Conservation (phyloP, 805 yeast genomes). For the Lipomyces sp. region DNA sequence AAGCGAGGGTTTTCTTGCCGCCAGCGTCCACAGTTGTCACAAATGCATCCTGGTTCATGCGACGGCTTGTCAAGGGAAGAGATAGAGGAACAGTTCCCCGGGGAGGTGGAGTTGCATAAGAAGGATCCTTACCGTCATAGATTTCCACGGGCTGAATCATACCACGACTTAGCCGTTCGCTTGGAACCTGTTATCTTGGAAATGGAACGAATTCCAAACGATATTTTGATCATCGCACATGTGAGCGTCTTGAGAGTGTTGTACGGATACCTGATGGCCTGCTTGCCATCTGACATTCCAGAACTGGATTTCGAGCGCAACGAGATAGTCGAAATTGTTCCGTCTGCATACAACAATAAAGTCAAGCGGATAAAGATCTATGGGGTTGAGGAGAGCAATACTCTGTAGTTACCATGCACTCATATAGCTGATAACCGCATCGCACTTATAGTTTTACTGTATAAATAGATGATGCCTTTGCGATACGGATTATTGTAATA, state of each 20-base stretch:
- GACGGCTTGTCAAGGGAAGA: slow-evolving; percentile 70
- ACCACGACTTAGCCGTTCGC: slow-evolving; percentile 93
- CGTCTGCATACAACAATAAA: slow-evolving; percentile 80
- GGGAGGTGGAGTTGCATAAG: slow-evolving; percentile 66
- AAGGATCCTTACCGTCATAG: slow-evolving; percentile 92
- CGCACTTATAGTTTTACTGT: too few relatives aligned
- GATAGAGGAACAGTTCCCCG: slow-evolving; percentile 64
- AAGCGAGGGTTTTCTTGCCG: slow-evolving; percentile 66
- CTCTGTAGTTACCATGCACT: slow-evolving; percentile 4
- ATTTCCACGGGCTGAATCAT: slow-evolving; percentile 89
- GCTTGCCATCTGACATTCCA: slow-evolving; percentile 86
- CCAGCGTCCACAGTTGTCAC: slow-evolving; percentile 82
- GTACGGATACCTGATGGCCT: slow-evolving; percentile 94
- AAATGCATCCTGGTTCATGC: slow-evolving; percentile 85
- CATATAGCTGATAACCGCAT: too few relatives aligned
- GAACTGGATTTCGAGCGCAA: slow-evolving; percentile 73
- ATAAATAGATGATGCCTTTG: too few relatives aligned
- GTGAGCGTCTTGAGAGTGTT: slow-evolving; percentile 87
- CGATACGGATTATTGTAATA: too few relatives aligned
- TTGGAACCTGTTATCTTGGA: slow-evolving; percentile 92
- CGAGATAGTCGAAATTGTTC: slow-evolving; percentile 84
- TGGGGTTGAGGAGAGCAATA: slow-evolving; percentile 22
- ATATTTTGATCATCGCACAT: slow-evolving; percentile 88
- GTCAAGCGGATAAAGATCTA: slow-evolving; percentile 55
- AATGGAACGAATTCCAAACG: slow-evolving; percentile 84